A percentile compares a stretch with the other conserved stretches of the same genome.
Conservation (phyloP, 768 basidiomycete genomes). For the Tephrocybe sp. region DNA sequence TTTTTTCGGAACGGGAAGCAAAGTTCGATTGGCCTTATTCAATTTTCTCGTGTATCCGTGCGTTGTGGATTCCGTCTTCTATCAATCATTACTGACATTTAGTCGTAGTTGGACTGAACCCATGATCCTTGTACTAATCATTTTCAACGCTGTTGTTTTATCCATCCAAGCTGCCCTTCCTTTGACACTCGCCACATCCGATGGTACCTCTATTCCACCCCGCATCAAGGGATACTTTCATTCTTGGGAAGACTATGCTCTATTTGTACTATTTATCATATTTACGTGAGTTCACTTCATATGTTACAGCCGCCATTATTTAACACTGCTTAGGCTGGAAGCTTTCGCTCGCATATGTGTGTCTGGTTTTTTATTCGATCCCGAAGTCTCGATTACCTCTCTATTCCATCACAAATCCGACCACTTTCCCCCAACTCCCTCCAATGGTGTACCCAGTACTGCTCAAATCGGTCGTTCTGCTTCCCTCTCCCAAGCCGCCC, state of each 20-base stretch:
- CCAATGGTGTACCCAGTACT: slow-evolving; percentile 26
- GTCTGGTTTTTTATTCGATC: slow-evolving; percentile 86
- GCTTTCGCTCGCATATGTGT: slow-evolving; percentile 85
- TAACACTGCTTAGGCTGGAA: slow-evolving; percentile 58
- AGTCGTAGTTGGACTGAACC: slow-evolving; percentile 80
- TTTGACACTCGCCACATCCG: slow-evolving; percentile 48
- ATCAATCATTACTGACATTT: slow-evolving; percentile 1
- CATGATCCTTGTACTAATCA: slow-evolving; percentile 75
- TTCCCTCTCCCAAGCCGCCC: slow-evolving; percentile 29
- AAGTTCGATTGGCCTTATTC: slow-evolving; percentile 61
- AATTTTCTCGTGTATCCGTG: slow-evolving; percentile 70
- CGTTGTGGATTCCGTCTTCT: slow-evolving; percentile 28
- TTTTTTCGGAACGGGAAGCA: slow-evolving; percentile 67
- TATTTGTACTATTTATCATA: slow-evolving; percentile 80
- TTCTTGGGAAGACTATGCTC: slow-evolving; percentile 81
- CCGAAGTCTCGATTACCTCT: slow-evolving; percentile 57
- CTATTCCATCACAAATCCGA: slow-evolving; percentile 35
- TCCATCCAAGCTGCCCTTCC: slow-evolving; percentile 74
- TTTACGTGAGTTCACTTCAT: slow-evolving; percentile 68
- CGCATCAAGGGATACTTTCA: slow-evolving; percentile 73
- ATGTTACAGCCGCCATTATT: slow-evolving; percentile 5
- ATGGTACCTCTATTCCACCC: slow-evolving; percentile 38
- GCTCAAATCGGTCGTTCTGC: slow-evolving; percentile 24
- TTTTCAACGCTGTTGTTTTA: slow-evolving; percentile 78
- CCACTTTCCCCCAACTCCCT: slow-evolving; percentile 22